phyloP scores from a whole-genome alignment of 192 early-diverging fungal genomes.

The Coemansia aciculifera region DNA sequence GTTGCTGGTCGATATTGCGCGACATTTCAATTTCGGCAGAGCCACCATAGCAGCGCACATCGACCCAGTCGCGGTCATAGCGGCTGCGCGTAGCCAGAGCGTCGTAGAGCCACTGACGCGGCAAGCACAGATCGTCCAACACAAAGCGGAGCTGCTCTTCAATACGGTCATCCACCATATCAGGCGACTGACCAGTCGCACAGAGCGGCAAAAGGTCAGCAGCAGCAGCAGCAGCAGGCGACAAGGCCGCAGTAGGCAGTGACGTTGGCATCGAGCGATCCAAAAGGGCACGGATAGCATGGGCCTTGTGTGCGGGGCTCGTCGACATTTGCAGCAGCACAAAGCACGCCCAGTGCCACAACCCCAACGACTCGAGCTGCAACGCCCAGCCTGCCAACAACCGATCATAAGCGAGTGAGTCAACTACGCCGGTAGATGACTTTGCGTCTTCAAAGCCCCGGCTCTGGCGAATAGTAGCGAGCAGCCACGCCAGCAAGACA shows the following conservation, averaged over 20 bases:
- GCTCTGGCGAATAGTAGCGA: slow-evolving; percentile 45
- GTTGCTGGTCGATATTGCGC: background rate
- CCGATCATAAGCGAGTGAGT: slow-evolving; percentile 44
- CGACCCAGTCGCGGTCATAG: slow-evolving; percentile 51
- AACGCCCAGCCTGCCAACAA: slow-evolving; percentile 64
- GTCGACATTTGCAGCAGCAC: slow-evolving; percentile 67
- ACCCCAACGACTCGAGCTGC: slow-evolving; percentile 72
- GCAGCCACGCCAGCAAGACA: slow-evolving; percentile 65
- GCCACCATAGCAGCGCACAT: background rate
- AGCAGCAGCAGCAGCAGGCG: background rate
- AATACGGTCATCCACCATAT: background rate
- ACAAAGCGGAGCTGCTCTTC: slow-evolving; percentile 59
- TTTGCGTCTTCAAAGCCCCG: slow-evolving; percentile 54
- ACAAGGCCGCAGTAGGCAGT: slow-evolving; percentile 12
- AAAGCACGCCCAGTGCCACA: slow-evolving; percentile 86
- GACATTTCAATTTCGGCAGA: background rate
- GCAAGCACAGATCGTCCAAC: slow-evolving; percentile 59
- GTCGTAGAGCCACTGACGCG: slow-evolving; percentile 58
- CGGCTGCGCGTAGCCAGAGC: slow-evolving; percentile 54
- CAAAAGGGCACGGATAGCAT: slow-evolving; percentile 47
- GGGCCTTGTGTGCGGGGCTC: slow-evolving; percentile 38
- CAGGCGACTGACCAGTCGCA: background rate
- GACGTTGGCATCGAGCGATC: slow-evolving; percentile 33
- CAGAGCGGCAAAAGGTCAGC: slow-evolving; percentile 12
- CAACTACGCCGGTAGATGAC: background rate